phyloP scores from a whole-genome alignment of 108 stramenopile species.

The Skeletonema tropicum region DNA sequence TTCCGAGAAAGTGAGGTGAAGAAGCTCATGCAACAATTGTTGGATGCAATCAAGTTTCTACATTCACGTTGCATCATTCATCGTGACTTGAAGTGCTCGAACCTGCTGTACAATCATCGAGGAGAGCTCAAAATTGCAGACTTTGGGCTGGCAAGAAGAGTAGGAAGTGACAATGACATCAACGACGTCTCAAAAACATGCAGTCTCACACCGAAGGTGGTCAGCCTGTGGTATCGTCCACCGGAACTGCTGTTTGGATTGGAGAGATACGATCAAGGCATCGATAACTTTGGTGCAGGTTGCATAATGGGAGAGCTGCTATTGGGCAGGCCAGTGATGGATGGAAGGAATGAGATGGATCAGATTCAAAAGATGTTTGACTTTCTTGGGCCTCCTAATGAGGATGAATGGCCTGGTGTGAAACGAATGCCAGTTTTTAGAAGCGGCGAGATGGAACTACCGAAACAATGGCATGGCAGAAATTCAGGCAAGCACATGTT shows the following conservation, averaged over 20 bases:
- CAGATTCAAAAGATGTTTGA: slow-evolving; percentile 79
- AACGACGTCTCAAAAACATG: slow-evolving; percentile 5
- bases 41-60: slow-evolving; percentile 67
- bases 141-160: slow-evolving; percentile 88
- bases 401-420: slow-evolving; percentile 42
- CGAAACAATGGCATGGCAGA: slow-evolving; percentile 40
- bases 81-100: slow-evolving; percentile 86
- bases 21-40: slow-evolving; percentile 58
- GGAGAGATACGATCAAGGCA: slow-evolving; percentile 60
- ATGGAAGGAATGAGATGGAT: slow-evolving; percentile 79
- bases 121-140: slow-evolving; percentile 78
- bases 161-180: slow-evolving; percentile 15
- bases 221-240: slow-evolving; percentile 92
- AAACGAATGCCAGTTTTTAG: slow-evolving; percentile 43
- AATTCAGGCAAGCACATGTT: slow-evolving; percentile 25
- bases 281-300: slow-evolving; percentile 88
- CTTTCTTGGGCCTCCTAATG: slow-evolving; percentile 60
- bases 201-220: slow-evolving; percentile 88
- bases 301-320: slow-evolving; percentile 90
- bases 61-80: slow-evolving; percentile 71
- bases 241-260: slow-evolving; percentile 86
- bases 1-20: slow-evolving; percentile 72
- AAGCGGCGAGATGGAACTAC: slow-evolving; percentile 38
- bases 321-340: slow-evolving; percentile 76
- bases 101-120: slow-evolving; percentile 63